These are phyloP conservation scores for Zanthoxylum bungeanum DNA, from an alignment of 345 rosid species.

Conservation along the genomic window DNA sequence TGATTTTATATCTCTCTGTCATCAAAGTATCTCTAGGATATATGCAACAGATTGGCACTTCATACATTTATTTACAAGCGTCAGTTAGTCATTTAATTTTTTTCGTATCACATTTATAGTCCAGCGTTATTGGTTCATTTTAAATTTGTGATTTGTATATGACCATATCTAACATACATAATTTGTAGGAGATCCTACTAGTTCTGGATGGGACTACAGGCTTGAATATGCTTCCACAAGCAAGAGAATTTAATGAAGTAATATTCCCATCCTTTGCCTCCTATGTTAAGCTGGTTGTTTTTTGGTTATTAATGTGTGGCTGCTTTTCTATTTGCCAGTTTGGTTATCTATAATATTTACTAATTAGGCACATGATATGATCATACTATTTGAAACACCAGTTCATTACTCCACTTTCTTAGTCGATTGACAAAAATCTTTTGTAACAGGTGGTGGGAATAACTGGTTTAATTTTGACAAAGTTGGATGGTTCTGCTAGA, in stretches of 20 bases:
- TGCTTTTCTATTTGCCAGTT: neutral
- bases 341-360: neutral
- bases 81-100: neutral
- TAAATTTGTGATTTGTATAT: neutral
- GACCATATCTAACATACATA: neutral
- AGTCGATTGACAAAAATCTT: constrained; percentile 6
- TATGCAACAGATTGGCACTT: neutral
- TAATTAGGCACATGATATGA: neutral
- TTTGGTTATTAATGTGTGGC: neutral
- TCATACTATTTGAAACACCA: neutral
- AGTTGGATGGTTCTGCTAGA: constrained; percentile 94
- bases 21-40: neutral
- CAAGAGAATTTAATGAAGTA: constrained; percentile 98
- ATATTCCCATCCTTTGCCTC: constrained; percentile 15
- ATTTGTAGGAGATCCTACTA: constrained; percentile 79
- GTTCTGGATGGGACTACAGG: constrained; percentile 98
- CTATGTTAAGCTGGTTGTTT: neutral
- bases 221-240: constrained; percentile 98
- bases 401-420: neutral
- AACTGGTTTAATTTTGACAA: constrained; percentile 89
- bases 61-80: neutral
- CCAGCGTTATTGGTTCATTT: neutral
- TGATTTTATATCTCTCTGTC: neutral
- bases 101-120: neutral
- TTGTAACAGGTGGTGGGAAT: constrained; percentile 72